These are phyloP conservation scores for Arabis hirsuta DNA, from an alignment of 345 rosid species.

Conservation along the genomic window DNA sequence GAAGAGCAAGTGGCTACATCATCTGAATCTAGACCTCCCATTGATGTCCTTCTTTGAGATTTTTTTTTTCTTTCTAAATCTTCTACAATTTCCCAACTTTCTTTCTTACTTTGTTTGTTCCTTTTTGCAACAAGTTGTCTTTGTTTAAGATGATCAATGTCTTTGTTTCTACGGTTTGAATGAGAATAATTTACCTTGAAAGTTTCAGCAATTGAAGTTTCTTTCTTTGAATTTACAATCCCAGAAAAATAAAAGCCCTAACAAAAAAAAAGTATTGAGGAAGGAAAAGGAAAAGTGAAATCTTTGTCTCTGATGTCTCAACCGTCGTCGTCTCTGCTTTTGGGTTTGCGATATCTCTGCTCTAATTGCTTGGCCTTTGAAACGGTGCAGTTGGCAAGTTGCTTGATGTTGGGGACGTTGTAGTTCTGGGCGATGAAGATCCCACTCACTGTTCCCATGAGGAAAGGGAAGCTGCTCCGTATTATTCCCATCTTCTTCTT, in stretches of 20 bases:
- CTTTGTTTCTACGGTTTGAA: slow-evolving; percentile 18
- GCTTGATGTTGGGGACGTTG: slow-evolving; percentile 79
- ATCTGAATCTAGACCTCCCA: slow-evolving; percentile 39
- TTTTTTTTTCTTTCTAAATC: neutral
- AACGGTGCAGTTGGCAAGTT: slow-evolving; percentile 51
- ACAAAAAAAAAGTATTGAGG: neutral
- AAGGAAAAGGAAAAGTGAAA: neutral
- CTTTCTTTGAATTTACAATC: slow-evolving; percentile 14
- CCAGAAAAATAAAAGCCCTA: neutral
- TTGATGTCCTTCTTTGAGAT: slow-evolving; percentile 36
- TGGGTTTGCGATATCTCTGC: slow-evolving; percentile 75
- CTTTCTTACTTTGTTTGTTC: too few species aligned
- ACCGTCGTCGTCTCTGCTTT: slow-evolving; percentile 51
- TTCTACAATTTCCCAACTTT: neutral
- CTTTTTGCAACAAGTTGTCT: too few species aligned
- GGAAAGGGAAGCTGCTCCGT: slow-evolving; percentile 64
- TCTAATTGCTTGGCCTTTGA: slow-evolving; percentile 62
- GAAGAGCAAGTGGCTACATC: slow-evolving; percentile 29
- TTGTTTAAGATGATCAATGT: too few species aligned
- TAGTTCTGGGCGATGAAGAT: slow-evolving; percentile 89
- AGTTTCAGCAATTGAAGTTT: too few species aligned
- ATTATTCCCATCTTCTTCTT: slow-evolving; percentile 70
- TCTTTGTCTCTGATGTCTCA: neutral
- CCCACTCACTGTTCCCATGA: slow-evolving; percentile 67
- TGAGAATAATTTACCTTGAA: slow-evolving; percentile 6